phyloP scores from a whole-genome alignment of 2,329 filamentous ascomycete genomes.

The Stachybotrys chartarum region DNA sequence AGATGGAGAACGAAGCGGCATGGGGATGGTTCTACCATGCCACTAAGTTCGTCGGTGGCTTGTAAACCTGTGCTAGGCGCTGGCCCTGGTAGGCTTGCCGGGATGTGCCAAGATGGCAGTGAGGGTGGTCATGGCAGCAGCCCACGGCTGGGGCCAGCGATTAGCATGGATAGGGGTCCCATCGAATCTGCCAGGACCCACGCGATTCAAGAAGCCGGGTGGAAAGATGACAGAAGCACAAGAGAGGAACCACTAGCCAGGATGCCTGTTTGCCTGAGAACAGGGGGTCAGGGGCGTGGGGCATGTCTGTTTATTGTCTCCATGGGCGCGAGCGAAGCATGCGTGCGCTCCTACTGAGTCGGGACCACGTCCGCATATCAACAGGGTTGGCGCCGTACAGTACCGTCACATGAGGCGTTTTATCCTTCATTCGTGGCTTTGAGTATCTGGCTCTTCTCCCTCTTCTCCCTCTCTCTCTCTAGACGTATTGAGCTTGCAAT shows the following conservation, averaged over 20 bases:
- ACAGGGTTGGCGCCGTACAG: too few species aligned
- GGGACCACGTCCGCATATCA: too few species aligned
- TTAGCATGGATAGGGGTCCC: conserved; percentile 1
- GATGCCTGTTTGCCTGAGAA: background rate
- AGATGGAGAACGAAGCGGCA: conserved; percentile 12
- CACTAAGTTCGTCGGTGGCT: background rate
- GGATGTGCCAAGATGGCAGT: conserved; percentile 1
- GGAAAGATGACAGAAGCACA: conserved; percentile 22
- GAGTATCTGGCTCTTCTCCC: too few species aligned
- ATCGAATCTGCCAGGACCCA: conserved; percentile 1
- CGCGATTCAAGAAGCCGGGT: conserved; percentile 17
- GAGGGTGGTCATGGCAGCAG: background rate
- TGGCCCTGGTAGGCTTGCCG: background rate
- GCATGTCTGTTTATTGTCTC: too few species aligned
- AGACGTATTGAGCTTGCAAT: too few species aligned
- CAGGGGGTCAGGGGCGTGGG: too few species aligned
- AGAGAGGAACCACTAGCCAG: conserved; percentile 9
- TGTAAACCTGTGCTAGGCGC: background rate
- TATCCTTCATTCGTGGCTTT: too few species aligned
- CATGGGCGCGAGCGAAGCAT: too few species aligned
- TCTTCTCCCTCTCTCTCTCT: too few species aligned
- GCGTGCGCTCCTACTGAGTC: too few species aligned
- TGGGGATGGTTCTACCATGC: conserved; percentile 8
- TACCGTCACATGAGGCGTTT: too few species aligned
- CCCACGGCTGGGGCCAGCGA: background rate